phyloP scores from a whole-genome alignment of 148 eudicot species.

The Persicaria maculosa region DNA sequence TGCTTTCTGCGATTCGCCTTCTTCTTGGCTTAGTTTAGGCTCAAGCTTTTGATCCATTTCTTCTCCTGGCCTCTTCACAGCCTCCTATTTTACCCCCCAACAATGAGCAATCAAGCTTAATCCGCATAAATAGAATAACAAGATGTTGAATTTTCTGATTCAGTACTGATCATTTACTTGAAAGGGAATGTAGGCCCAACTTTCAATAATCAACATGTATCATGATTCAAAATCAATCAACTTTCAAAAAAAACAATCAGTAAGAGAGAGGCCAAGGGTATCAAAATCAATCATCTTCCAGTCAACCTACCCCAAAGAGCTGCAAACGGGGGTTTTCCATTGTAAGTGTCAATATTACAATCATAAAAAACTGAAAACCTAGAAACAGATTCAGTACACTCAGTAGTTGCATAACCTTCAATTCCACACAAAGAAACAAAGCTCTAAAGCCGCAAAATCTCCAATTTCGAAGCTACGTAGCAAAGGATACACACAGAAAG shows the following conservation, averaged over 20 bases:
- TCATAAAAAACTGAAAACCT: neutral
- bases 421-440: neutral
- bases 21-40: conserved; percentile 28
- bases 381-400: neutral
- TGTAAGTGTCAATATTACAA: neutral
- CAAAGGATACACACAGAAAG: neutral
- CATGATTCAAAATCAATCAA: too few species aligned
- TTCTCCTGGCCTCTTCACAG: conserved; percentile 21
- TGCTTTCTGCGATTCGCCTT: conserved; percentile 30
- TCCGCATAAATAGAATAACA: neutral
- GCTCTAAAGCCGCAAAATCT: neutral
- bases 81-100: conserved; percentile 18
- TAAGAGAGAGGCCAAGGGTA: neutral
- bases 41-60: conserved; percentile 27
- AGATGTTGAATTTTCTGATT: neutral
- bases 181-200: neutral
- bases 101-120: neutral
- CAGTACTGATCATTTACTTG: neutral
- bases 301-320: neutral
- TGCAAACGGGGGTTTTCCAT: neutral
- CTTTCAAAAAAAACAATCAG: neutral
- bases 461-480: neutral
- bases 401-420: neutral
- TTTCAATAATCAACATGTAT: neutral
- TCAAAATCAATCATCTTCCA: neutral